Conservation (phyloP, 176 grass and related monocot genomes). For the Oryza punctata region DNA sequence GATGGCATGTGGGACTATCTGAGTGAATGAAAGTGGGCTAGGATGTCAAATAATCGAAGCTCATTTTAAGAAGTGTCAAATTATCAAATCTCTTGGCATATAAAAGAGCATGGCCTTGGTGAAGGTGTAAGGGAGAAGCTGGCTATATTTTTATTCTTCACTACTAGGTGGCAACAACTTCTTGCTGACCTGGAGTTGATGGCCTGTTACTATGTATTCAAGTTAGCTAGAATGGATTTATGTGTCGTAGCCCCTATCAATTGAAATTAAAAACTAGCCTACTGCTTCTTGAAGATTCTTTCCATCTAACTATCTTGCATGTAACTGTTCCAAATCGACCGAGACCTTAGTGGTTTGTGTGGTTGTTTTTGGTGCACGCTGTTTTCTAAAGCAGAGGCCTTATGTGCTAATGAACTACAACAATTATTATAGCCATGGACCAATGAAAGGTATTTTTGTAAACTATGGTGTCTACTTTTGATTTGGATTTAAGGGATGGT, state of each 20-base stretch:
- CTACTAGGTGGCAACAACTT: neutral
- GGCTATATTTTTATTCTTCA: neutral
- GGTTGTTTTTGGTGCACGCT: conserved; percentile 4
- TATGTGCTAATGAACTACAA: neutral
- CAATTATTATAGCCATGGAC: neutral
- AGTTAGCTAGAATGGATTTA: neutral
- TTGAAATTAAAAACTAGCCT: neutral
- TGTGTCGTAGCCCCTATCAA: neutral
- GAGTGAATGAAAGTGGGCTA: too few relatives aligned
- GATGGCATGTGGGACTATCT: too few relatives aligned
- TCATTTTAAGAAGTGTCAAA: too few relatives aligned
- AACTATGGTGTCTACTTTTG: neutral
- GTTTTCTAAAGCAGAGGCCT: neutral
- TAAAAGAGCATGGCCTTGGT: neutral
- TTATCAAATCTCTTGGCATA: too few relatives aligned
- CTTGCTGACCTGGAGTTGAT: neutral
- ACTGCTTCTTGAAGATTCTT: neutral
- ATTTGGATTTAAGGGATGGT: neutral
- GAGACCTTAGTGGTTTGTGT: neutral
- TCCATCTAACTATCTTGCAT: neutral
- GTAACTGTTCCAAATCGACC: neutral
- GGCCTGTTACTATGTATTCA: neutral
- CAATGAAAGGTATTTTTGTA: neutral
- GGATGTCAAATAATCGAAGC: too few relatives aligned
- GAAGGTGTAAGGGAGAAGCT: neutral